Evolutionary conservation across 768 basidiomycete species (phyloP), one percentile per base, ranked within the genome.

Genomic region (Tricholoma hemisulphureum): DNA sequence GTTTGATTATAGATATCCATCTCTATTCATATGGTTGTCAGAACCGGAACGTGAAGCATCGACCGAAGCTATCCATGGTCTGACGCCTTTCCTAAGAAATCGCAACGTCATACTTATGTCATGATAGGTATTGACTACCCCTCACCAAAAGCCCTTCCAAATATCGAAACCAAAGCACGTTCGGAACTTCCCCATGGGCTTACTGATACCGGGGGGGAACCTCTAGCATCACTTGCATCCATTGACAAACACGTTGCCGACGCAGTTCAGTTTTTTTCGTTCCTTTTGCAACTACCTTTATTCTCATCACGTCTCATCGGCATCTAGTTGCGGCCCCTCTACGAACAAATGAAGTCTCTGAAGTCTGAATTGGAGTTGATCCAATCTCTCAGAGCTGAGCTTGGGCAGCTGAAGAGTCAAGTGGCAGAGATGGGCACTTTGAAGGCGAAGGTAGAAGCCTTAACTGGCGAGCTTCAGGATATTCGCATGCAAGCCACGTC

Each of bases 321-420:
- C 46, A 49, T 58, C 32, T 50, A 84, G 83, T 62, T 84, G 55
- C 77, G 74, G 34, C 84, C 86, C 16, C 65, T 87, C 13, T 76
- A 80, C 53, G 75, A 77, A 51, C 83, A 83, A 62, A 65, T 84
- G 20, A 71, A 78, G 55, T 68, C 72, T 3, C 72, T 84, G 51
- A 79, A 77, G 65, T 65, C 73, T 31, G 80, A 84, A 63, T 64
- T 84, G 20, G 71, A 74, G 31, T 62, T 69, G 34, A 65, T 77
- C 61, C 70, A 70, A 45, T 55, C 60, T n/a, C 64, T 76, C 13
- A 70, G 73, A 57, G 60, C 61, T 20, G 75, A 79, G 55, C 23
- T 76, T 6, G 60, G 55, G 14, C 71, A 71, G 56, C 64, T 79
- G 20, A 71, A 71, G 49, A 61, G 56, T 14, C 69, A 77, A 57